These are phyloP conservation scores for Apiospora aurea DNA, from an alignment of 2,329 filamentous ascomycete genomes.

Conservation along the genomic window DNA sequence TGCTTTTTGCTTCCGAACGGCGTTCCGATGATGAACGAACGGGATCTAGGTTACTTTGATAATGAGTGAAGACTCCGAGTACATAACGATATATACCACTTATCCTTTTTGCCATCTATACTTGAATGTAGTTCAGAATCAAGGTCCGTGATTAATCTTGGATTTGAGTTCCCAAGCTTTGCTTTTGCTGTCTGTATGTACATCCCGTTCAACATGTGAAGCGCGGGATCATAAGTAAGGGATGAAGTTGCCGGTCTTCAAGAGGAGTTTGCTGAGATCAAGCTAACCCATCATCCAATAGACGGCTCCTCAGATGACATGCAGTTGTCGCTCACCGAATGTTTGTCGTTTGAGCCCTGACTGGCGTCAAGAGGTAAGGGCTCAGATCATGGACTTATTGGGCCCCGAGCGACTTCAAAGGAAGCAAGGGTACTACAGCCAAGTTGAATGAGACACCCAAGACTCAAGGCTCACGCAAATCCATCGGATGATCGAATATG, in stretches of 20 bases:
- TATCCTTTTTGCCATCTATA: conserved; percentile 1
- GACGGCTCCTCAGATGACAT: not conserved
- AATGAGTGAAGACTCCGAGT: conserved; percentile 3
- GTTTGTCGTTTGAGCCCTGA: not conserved
- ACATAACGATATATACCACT: conserved; percentile 18
- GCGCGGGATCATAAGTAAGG: not conserved
- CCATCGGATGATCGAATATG: no score
- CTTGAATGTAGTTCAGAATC: no score
- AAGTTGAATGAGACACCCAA: not conserved
- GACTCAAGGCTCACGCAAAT: no score
- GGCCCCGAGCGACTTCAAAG: not conserved
- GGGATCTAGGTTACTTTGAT: not conserved
- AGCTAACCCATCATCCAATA: not conserved
- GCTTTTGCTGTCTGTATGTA: not conserved
- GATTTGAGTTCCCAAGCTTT: not conserved
- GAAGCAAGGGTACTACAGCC: not conserved
- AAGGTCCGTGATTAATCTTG: not conserved
- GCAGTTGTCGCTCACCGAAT: not conserved
- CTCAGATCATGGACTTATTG: not conserved
- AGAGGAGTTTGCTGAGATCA: not conserved
- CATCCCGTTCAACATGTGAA: not conserved
- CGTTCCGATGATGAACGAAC: not conserved
- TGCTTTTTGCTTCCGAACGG: not conserved
- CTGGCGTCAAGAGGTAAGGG: not conserved
- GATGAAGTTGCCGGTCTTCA: not conserved